A percentile compares a stretch with the other conserved stretches of the same genome.
phyloP scores from a whole-genome alignment of 2,329 filamentous ascomycete species.

The Clarireedia paspali region DNA sequence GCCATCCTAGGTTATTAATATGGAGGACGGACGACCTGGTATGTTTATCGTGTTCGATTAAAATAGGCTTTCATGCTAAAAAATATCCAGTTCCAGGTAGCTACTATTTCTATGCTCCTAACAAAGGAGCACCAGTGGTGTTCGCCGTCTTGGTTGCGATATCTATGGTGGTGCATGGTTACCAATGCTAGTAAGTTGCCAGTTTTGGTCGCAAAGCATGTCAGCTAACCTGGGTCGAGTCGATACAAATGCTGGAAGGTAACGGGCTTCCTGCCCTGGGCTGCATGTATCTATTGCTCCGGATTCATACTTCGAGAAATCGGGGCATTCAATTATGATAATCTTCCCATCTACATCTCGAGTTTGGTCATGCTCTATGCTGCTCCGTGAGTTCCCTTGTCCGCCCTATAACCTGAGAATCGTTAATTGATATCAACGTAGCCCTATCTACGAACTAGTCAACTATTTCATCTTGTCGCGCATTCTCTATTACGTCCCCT shows the following conservation, averaged over 20 bases:
- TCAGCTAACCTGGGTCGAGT: slow-evolving; percentile 28
- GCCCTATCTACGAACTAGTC: slow-evolving; percentile 51
- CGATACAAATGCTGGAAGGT: slow-evolving; percentile 50
- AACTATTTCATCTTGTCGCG: slow-evolving; percentile 56
- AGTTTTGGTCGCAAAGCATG: background rate
- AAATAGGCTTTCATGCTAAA: background rate
- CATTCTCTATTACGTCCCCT: slow-evolving; percentile 53
- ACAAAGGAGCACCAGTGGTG: slow-evolving; percentile 44
- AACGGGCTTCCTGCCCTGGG: slow-evolving; percentile 46
- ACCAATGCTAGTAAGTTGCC: slow-evolving; percentile 46
- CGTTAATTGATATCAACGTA: slow-evolving; percentile 17
- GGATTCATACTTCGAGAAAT: slow-evolving; percentile 49
- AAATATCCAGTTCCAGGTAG: slow-evolving; percentile 26
- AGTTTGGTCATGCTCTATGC: slow-evolving; percentile 30
- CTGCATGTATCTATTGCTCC: slow-evolving; percentile 44
- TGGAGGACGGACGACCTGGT: slow-evolving; percentile 11
- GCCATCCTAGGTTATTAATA: background rate
- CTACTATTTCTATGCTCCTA: slow-evolving; percentile 44
- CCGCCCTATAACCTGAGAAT: slow-evolving; percentile 13
- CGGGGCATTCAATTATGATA: slow-evolving; percentile 43
- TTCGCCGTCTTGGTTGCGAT: slow-evolving; percentile 42
- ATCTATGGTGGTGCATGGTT: slow-evolving; percentile 42
- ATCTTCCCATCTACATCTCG: slow-evolving; percentile 38
- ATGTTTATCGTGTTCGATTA: background rate
- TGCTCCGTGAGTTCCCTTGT: slow-evolving; percentile 19